Evolutionary conservation across 345 rosid genomes (phyloP), one percentile per base, ranked within the genome.

Genomic region (Eucalyptus sp.): DNA sequence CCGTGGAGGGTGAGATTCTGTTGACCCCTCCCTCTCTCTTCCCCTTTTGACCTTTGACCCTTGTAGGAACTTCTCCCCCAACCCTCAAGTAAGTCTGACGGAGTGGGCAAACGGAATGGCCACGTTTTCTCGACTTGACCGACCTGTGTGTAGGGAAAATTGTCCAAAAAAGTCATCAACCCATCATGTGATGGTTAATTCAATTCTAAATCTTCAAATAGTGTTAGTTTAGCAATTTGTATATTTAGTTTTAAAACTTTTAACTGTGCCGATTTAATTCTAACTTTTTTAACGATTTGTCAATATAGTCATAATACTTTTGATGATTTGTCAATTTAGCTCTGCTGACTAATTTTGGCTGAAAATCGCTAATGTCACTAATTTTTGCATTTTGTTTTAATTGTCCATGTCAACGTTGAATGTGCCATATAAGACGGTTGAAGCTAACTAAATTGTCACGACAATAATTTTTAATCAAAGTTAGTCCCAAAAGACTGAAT

Each of bases 271-370:
- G 1, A 56, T 56, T 56, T 56, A 56, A 56, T 56, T 24, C 0
- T 24, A 56, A 24, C 10, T 24, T 0, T 56, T 56, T 56, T 56
- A 13, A 56, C 0, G 0, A 24, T 4, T 56, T 56, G 3, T 0
- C 6, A 56, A 56, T 24, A 2, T 56, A 56, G 0, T 56, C 0
- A 0, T 24, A 9, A 24, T 22, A 1, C 10, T 24, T 22, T 56
- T 22, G 1, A 56, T 56, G 5, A 56, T 56, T 56, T 56, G 1
- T 24, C 29, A 56, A 56, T 56, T 24, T 9, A 56, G 13, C 13
- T 22, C 0, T 9, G 0, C 1, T 4, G 1, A 0, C 3, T 56
- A 24, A 60, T 60, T 60, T 60, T 60, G 2, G 3, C 1, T 2
- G 4, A 11, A 25, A 60, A 60, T 60, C 2, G 1, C 0, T 0